Evolutionary conservation across 257 asterid species (phyloP).

Genomic region (Verbena officinalis): DNA sequence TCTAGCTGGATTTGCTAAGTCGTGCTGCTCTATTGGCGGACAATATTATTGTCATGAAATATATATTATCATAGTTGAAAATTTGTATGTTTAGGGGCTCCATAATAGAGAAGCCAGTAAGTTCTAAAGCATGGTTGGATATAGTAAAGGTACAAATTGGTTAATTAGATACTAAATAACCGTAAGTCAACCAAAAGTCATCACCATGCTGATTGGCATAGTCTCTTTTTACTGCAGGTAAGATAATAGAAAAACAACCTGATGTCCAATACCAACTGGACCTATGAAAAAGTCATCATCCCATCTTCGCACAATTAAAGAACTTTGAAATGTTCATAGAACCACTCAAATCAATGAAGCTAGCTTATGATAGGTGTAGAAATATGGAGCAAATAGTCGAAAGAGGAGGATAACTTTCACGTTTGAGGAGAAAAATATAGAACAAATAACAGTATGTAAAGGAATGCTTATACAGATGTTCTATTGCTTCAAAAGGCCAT

Average conservation of each 20-base stretch:
- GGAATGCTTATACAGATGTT: too few species aligned
- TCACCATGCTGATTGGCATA: neutral
- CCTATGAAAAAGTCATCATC: conserved; percentile 1
- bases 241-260: conserved; percentile 4
- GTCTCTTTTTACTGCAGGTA: neutral
- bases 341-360: conserved; percentile 18
- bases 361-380: neutral
- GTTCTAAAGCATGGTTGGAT: too few species aligned
- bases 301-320: neutral
- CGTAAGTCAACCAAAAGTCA: neutral
- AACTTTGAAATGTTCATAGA: conserved; percentile 7
- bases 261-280: conserved; percentile 11
- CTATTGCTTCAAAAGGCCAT: too few species aligned
- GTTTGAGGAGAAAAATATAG: conserved; percentile 23
- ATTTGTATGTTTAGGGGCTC: too few species aligned
- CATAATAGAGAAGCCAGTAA: too few species aligned
- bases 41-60: too few species aligned
- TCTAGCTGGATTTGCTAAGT: conserved; percentile 3
- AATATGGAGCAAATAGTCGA: neutral
- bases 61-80: too few species aligned
- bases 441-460: too few species aligned
- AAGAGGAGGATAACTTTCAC: conserved; percentile 20
- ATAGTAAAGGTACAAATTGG: conserved; percentile 1
- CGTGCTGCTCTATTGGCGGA: neutral
- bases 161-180: conserved; percentile 7